Conservation (phyloP, 768 basidiomycete species). For the Pleurotus ostreatus region DNA sequence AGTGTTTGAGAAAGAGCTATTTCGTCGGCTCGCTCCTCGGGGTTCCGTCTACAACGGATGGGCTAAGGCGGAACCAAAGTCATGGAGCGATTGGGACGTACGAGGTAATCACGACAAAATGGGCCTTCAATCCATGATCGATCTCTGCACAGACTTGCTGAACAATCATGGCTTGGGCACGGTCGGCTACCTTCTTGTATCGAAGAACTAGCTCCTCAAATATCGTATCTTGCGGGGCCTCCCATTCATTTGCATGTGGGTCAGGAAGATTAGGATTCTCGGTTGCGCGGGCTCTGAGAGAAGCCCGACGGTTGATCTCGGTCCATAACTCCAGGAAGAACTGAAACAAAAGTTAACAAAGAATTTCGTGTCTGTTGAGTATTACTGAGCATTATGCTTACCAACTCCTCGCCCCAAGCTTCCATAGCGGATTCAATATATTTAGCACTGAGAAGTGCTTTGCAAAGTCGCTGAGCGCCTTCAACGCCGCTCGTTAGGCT, state of each 20-base stretch:
- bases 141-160: conserved; percentile 82
- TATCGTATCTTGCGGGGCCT: conserved; percentile 57
- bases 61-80: background rate
- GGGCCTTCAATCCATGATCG: conserved; percentile 66
- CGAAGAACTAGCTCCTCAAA: conserved; percentile 73
- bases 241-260: conserved; percentile 25
- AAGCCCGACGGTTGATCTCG: conserved; percentile 62
- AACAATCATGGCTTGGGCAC: conserved; percentile 88
- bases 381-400: conserved; percentile 29
- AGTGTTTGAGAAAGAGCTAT: conserved; percentile 66
- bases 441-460: conserved; percentile 78
- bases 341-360: conserved; percentile 30
- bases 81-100: conserved; percentile 21
- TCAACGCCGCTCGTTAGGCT: conserved; percentile 78
- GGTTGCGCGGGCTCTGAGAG: conserved; percentile 52
- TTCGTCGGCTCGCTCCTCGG: conserved; percentile 25
- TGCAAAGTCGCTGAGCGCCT: conserved; percentile 79
- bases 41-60: conserved; percentile 14
- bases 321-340: conserved; percentile 91
- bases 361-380: too few species aligned
- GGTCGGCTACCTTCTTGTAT: conserved; percentile 54
- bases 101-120: conserved; percentile 54
- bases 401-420: conserved; percentile 87
- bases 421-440: conserved; percentile 70
- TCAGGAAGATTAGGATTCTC: conserved; percentile 48